Evolutionary conservation across 2,329 filamentous ascomycete species (phyloP).

Genomic region (Alternaria sp.): DNA sequence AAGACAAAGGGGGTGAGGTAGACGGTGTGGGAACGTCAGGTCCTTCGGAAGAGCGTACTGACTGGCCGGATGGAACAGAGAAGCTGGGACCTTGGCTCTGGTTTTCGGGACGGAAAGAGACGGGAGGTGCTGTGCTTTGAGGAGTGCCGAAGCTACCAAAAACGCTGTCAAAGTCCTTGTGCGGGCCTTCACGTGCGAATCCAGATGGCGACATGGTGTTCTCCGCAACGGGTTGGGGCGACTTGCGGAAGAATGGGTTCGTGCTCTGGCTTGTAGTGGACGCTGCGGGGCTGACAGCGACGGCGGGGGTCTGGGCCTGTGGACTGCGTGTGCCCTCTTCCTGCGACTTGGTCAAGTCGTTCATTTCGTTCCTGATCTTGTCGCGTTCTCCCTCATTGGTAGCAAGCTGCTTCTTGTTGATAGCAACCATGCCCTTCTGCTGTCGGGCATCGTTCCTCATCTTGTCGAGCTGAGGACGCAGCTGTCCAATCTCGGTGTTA

Average conservation of each 20-base stretch:
- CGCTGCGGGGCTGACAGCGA: slow-evolving; percentile 71
- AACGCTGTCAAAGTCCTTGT: slow-evolving; percentile 75
- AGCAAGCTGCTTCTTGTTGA: slow-evolving; percentile 96
- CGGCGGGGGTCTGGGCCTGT: slow-evolving; percentile 49
- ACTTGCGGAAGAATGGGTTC: slow-evolving; percentile 90
- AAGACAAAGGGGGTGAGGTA: slow-evolving; percentile 66
- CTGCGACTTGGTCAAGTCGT: slow-evolving; percentile 68
- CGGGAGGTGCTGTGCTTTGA: slow-evolving; percentile 58
- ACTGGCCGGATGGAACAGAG: slow-evolving; percentile 51
- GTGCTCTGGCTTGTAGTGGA: slow-evolving; percentile 73
- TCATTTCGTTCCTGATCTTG: slow-evolving; percentile 81
- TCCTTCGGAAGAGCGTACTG: slow-evolving; percentile 54
- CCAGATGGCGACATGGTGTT: slow-evolving; percentile 59
- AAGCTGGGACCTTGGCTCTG: slow-evolving; percentile 45
- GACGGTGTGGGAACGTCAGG: slow-evolving; percentile 66
- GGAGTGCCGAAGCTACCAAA: slow-evolving; percentile 71
- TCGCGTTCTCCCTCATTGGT: slow-evolving; percentile 90
- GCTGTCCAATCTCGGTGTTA: slow-evolving; percentile 80
- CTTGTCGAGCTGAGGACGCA: slow-evolving; percentile 93
- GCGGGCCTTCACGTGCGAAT: slow-evolving; percentile 51
- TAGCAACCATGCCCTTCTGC: slow-evolving; percentile 94
- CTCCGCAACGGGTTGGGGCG: slow-evolving; percentile 57
- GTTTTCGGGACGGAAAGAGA: slow-evolving; percentile 66
- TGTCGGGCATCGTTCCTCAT: slow-evolving; percentile 89
- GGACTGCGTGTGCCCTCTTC: slow-evolving; percentile 57